These are phyloP conservation scores for Tolypocladium inflatum DNA, from an alignment of 2,329 filamentous ascomycete genomes.

Conservation along the genomic window DNA sequence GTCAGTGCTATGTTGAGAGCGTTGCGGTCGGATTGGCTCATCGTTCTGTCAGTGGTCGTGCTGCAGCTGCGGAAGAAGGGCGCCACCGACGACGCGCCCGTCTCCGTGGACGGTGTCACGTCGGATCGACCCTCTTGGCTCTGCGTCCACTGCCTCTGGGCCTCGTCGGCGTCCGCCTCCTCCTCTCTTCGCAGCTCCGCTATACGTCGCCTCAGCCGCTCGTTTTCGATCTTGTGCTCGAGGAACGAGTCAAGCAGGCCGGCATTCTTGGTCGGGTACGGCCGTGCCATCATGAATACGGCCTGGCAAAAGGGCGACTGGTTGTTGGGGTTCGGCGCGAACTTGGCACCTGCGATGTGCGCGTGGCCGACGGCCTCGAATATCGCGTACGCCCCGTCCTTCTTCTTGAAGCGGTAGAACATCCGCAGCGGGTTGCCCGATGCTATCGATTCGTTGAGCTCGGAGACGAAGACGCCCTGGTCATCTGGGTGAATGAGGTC, in stretches of 20 bases:
- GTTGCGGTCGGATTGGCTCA: conserved; percentile 58
- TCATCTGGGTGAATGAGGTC: conserved; percentile 85
- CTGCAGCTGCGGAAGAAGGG: conserved; percentile 19
- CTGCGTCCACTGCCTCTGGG: conserved; percentile 50
- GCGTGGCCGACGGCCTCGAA: conserved; percentile 92
- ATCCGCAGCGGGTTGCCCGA: conserved; percentile 71
- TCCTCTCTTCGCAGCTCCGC: conserved; percentile 80
- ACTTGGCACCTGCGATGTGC: conserved; percentile 66
- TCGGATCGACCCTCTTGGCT: conserved; percentile 49
- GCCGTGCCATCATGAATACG: conserved; percentile 87
- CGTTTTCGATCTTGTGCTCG: conserved; percentile 95
- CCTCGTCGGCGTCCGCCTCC: conserved; percentile 64
- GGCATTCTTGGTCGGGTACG: conserved; percentile 83
- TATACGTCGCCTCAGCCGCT: conserved; percentile 74
- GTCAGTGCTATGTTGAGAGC: conserved; percentile 62
- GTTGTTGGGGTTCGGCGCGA: conserved; percentile 52
- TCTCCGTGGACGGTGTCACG: conserved; percentile 39
- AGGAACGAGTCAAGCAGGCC: conserved; percentile 82
- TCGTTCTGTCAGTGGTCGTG: conserved; percentile 29
- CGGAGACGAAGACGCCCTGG: conserved; percentile 69
- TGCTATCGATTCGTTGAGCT: conserved; percentile 83
- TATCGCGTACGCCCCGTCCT: conserved; percentile 64
- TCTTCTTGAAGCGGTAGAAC: conserved; percentile 75
- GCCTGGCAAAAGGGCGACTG: conserved; percentile 69
- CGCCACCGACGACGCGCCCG: conserved; percentile 22